A percentile compares a stretch with the other conserved stretches of the same genome.
These are phyloP conservation scores for Suillus weaverae DNA, from an alignment of 768 basidiomycete species.

Conservation along the genomic window DNA sequence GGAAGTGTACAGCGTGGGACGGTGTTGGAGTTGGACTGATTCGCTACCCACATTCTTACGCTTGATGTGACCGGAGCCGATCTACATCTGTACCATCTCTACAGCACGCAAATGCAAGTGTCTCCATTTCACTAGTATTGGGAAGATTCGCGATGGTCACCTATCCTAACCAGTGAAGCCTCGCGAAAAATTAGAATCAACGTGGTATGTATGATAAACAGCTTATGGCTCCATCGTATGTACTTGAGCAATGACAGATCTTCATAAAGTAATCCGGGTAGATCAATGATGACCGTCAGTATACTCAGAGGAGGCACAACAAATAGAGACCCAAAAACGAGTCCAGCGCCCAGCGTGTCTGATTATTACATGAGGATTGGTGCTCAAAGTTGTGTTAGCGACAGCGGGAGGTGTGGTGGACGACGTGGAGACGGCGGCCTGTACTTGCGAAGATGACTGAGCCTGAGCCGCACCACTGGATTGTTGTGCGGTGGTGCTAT, in stretches of 20 bases:
- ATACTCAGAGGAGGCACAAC: not conserved
- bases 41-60: not conserved
- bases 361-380: not conserved
- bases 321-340: not conserved
- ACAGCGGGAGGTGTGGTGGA: not conserved
- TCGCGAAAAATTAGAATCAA: no score
- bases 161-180: no score
- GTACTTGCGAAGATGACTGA: not conserved
- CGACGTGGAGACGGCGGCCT: not conserved
- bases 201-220: no score
- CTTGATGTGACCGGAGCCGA: not conserved
- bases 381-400: not conserved
- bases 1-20: conserved; percentile 87
- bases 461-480: not conserved
- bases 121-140: not conserved
- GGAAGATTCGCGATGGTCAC: not conserved
- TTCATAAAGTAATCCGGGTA: not conserved
- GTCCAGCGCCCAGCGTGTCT: not conserved
- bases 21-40: conserved; percentile 73
- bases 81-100: not conserved
- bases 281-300: not conserved
- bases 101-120: not conserved
- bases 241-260: no score
- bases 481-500: not conserved
- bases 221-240: no score